Conservation (phyloP, 306 rosid genomes). For the Begonia fuchsioides region DNA sequence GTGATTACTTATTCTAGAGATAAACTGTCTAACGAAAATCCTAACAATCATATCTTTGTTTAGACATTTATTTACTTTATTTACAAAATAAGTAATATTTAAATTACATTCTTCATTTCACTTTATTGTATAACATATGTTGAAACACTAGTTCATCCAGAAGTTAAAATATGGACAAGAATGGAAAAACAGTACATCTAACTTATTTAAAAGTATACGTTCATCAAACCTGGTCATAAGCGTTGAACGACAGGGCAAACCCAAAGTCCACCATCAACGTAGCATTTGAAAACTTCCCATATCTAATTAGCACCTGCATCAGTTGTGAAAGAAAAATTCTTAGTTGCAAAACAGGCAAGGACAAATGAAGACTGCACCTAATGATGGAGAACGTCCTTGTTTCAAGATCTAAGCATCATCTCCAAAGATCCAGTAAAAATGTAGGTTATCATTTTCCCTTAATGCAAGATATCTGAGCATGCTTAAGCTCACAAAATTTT, state of each 20-base stretch:
- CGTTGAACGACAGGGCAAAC: constrained; percentile 59
- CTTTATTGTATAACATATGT: too few species aligned
- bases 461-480: not conserved
- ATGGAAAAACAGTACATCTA: not conserved
- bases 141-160: too few species aligned
- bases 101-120: too few species aligned
- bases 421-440: not conserved
- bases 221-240: constrained; percentile 52
- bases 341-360: not conserved
- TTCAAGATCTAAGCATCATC: not conserved
- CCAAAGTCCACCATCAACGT: constrained; percentile 75
- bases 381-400: not conserved
- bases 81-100: too few species aligned
- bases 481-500: too few species aligned
- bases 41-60: too few species aligned
- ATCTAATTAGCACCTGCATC: constrained; percentile 59
- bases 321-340: constrained; percentile 1
- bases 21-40: too few species aligned
- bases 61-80: too few species aligned
- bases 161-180: too few species aligned
- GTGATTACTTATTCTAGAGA: too few species aligned
- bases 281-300: constrained; percentile 72
- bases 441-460: not conserved
- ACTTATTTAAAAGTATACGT: constrained; percentile 8
- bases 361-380: not conserved